These are phyloP conservation scores for Magnaporthiopsis rhizophila DNA, from an alignment of 2,329 filamentous ascomycete genomes.

Conservation along the genomic window DNA sequence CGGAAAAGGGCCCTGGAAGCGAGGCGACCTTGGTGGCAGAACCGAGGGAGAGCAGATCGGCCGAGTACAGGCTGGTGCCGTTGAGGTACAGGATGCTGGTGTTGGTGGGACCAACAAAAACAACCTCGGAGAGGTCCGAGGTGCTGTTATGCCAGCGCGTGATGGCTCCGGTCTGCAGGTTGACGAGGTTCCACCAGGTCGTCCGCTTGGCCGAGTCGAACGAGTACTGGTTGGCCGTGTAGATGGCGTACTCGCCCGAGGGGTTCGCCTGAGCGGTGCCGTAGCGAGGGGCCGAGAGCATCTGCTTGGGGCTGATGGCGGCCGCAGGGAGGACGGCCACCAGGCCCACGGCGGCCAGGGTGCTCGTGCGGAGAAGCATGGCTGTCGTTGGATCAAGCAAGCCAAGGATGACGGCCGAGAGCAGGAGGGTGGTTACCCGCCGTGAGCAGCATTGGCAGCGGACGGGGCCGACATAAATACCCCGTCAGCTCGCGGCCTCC, in stretches of 20 bases:
- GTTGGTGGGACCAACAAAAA: slow-evolving; percentile 45
- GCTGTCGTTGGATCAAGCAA: slow-evolving; percentile 1
- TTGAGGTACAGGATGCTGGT: slow-evolving; percentile 41
- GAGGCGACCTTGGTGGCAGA: slow-evolving; percentile 25
- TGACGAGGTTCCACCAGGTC: slow-evolving; percentile 43
- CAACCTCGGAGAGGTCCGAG: slow-evolving; percentile 43
- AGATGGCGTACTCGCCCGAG: slow-evolving; percentile 34
- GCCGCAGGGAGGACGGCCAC: not conserved
- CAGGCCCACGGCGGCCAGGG: not conserved
- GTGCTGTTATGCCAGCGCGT: slow-evolving; percentile 40
- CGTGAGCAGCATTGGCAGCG: not conserved
- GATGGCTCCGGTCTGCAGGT: slow-evolving; percentile 45
- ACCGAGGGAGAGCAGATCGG: slow-evolving; percentile 21
- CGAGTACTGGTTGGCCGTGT: slow-evolving; percentile 47
- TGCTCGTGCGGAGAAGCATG: slow-evolving; percentile 1
- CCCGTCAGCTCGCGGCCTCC: no score
- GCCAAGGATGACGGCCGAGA: not conserved
- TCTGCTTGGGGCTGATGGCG: slow-evolving; percentile 22
- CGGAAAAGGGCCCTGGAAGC: slow-evolving; percentile 29
- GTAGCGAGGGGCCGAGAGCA: slow-evolving; percentile 26
- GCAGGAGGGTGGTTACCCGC: not conserved
- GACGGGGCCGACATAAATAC: not conserved
- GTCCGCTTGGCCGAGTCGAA: slow-evolving; percentile 45
- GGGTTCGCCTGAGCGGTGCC: slow-evolving; percentile 23
- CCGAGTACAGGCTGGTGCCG: slow-evolving; percentile 30